Base-by-base conservation (phyloP, 2,329 filamentous ascomycete species). In the Nemania diffusa region DNA sequence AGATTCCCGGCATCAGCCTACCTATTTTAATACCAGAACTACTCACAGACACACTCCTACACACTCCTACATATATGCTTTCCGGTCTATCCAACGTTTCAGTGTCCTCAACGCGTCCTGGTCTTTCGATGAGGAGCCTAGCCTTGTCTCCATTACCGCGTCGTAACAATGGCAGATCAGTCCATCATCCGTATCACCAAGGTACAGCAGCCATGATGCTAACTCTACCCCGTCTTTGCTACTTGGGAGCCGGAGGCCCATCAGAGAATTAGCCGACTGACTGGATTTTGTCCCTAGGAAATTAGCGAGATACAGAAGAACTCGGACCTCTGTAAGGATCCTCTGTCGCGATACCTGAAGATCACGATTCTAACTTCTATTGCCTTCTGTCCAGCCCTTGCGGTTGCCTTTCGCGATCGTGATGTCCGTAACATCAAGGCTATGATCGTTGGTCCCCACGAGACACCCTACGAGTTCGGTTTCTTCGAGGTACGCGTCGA, bases 401-500 rank as follows among this genome's bases (percentile, higher is more conserved):
- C 93, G 11, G 94, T 97, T 56, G 92, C 92, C 64, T 97, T 92
- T 77, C 87, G 92, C 58, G 96, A 98, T 80, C 86, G 90, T 73
- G 94, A 99, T 79, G 92, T 98, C 68, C 91, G 94, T 62, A 91
- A 93, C 77, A 91, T 98, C 57, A 91, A 90, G 77, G 93, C 94
- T 56, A 80, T 98, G 70, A 95, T 98, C 74, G 89, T 98, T 72
- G 96, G 96, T 0, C 95, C 96, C 26, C 93, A 95, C 71, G 94
- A 96, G 73, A 97, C 94, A 0, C 94, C 95, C 0, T 99, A 99
- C 79, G 94, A 97, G 79, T 97, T 97, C 77, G 96, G 96, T 2
- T 97, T 97, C 81, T 98, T 97, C 77, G 94, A 98, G 86, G 94
- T 96, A 79, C 67, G 84, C 77, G 62, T 73, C 15, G 44, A 50